Percentiles rank a stretch among this genome's conserved stretches.
Conservation (phyloP, 768 basidiomycete species). For the Suillus spraguei region DNA sequence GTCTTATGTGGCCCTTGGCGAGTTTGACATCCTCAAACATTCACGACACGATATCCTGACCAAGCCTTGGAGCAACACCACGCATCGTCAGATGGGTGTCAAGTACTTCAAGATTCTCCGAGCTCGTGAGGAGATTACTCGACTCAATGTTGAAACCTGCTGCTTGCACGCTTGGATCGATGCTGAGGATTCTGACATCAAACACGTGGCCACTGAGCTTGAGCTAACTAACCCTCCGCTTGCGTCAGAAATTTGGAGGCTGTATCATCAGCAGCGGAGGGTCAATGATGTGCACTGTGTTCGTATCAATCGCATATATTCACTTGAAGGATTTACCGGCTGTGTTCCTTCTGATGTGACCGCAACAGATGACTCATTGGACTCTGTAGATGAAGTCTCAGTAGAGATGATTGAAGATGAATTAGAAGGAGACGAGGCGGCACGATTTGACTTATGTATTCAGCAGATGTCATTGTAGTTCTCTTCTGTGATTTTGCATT, state of each 20-base stretch:
- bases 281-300: slow-evolving; percentile 1
- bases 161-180: slow-evolving; percentile 20
- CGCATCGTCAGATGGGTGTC: slow-evolving; percentile 36
- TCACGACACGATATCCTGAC: slow-evolving; percentile 15
- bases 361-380: not conserved
- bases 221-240: slow-evolving; percentile 6
- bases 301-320: not conserved
- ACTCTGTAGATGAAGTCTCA: not conserved
- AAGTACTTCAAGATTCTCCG: slow-evolving; percentile 31
- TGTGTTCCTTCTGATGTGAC: not conserved
- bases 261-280: not conserved
- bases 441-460: not conserved
- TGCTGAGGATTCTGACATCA: slow-evolving; percentile 20
- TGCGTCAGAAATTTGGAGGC: slow-evolving; percentile 4
- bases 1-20: not conserved
- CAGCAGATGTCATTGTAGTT: not conserved
- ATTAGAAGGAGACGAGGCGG: not conserved
- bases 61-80: slow-evolving; percentile 35
- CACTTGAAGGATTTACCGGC: not conserved
- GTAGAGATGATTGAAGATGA: not conserved
- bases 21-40: not conserved
- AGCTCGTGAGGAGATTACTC: slow-evolving; percentile 35
- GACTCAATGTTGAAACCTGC: slow-evolving; percentile 27
- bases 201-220: not conserved
- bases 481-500: too few relatives aligned